phyloP scores from a whole-genome alignment of 306 rosid species.

The Quercus bicolor region DNA sequence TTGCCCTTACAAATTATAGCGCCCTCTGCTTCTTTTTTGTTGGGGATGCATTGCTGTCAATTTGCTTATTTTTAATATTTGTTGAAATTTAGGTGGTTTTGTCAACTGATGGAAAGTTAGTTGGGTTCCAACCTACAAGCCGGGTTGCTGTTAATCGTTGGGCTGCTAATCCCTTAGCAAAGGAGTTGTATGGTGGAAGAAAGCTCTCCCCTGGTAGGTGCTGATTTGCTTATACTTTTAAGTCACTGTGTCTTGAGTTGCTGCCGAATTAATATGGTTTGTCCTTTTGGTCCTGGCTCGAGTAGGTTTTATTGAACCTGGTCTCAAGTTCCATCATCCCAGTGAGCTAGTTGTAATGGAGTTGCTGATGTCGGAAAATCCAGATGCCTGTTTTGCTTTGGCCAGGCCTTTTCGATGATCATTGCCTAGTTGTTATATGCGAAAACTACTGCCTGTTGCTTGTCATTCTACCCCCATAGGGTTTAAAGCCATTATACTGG shows the following conservation, averaged over 20 bases:
- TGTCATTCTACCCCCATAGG: slow-evolving; percentile 2
- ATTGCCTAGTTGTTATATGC: not conserved
- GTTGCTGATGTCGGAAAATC: slow-evolving; percentile 74
- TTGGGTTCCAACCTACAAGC: slow-evolving; percentile 89
- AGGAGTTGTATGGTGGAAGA: slow-evolving; percentile 74
- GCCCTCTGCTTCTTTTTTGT: not conserved
- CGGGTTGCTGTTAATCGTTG: slow-evolving; percentile 82
- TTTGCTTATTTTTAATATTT: slow-evolving; percentile 1
- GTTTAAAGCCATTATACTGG: slow-evolving; percentile 9
- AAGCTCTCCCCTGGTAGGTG: slow-evolving; percentile 75
- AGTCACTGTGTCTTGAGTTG: slow-evolving; percentile 4
- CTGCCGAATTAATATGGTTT: slow-evolving; percentile 8
- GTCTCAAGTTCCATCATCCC: slow-evolving; percentile 60
- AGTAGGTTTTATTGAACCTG: slow-evolving; percentile 71
- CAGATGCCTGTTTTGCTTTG: slow-evolving; percentile 66
- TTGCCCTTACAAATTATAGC: not conserved
- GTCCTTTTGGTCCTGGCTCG: slow-evolving; percentile 20
- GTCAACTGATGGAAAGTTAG: slow-evolving; percentile 57
- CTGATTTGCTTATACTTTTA: slow-evolving; percentile 5
- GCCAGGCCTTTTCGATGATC: slow-evolving; percentile 57
- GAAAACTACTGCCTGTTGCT: not conserved
- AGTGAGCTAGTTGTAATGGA: slow-evolving; percentile 53
- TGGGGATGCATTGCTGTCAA: not conserved
- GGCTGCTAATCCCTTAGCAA: slow-evolving; percentile 86
- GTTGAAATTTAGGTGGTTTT: slow-evolving; percentile 66